Conservation (phyloP, 2,329 filamentous ascomycete genomes). For the Aspergillus tamarii region DNA sequence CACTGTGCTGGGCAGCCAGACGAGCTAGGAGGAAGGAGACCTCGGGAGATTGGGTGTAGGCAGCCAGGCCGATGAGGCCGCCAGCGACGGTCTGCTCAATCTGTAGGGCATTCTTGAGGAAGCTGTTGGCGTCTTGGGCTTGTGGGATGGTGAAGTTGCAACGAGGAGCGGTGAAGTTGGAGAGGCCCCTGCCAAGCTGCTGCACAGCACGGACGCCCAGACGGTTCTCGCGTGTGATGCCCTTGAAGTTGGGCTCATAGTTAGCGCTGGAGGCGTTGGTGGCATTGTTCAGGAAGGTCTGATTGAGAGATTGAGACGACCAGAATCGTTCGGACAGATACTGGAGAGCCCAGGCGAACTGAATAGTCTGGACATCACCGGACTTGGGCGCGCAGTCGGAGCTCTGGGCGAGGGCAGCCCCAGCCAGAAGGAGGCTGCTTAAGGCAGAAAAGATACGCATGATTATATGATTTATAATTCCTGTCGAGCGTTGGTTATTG, state of each 20-base stretch:
- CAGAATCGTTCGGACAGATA: slow-evolving; percentile 30
- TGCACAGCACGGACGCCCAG: slow-evolving; percentile 29
- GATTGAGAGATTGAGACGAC: slow-evolving; percentile 24
- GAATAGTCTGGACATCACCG: slow-evolving; percentile 24
- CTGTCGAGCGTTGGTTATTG: neutral
- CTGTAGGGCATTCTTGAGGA: slow-evolving; percentile 23
- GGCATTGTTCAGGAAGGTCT: slow-evolving; percentile 25
- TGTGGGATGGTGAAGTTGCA: slow-evolving; percentile 29
- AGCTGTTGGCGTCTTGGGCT: slow-evolving; percentile 19
- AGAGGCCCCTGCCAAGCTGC: slow-evolving; percentile 19
- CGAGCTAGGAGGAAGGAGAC: slow-evolving; percentile 34
- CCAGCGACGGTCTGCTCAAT: slow-evolving; percentile 27
- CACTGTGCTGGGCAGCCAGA: slow-evolving; percentile 31
- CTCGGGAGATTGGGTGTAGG: slow-evolving; percentile 33
- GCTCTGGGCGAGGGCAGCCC: slow-evolving; percentile 21
- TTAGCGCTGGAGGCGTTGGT: slow-evolving; percentile 24
- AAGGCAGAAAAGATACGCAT: slow-evolving; percentile 27
- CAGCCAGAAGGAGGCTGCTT: slow-evolving; percentile 25
- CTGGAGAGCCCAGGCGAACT: slow-evolving; percentile 30
- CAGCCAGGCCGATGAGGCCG: slow-evolving; percentile 32
- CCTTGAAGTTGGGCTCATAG: slow-evolving; percentile 27
- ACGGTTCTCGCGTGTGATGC: slow-evolving; percentile 29
- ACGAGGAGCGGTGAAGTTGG: slow-evolving; percentile 22
- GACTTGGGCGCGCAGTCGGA: slow-evolving; percentile 24
- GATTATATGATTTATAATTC: neutral